phyloP scores from a whole-genome alignment of 73 alveolate species.

The Stentor roeselii region DNA sequence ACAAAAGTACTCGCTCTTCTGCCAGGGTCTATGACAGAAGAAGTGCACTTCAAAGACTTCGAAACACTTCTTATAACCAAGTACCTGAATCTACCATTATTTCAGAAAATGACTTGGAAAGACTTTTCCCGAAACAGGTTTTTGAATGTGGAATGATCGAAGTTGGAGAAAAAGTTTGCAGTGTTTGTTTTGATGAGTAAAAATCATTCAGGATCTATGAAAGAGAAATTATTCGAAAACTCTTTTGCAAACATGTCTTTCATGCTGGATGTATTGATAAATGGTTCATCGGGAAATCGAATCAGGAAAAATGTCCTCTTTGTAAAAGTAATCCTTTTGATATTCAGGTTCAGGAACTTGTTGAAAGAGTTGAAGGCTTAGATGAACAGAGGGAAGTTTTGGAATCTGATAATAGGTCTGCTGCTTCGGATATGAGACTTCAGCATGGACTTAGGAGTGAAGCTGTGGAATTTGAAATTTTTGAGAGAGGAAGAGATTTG shows the following conservation, averaged over 20 bases:
- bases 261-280: neutral
- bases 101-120: neutral
- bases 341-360: neutral
- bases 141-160: neutral
- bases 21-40: neutral
- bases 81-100: neutral
- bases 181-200: conserved; percentile 8
- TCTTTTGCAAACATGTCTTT: neutral
- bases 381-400: too few species aligned
- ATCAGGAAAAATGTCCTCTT: neutral
- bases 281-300: neutral
- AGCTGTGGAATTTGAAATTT: too few species aligned
- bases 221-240: neutral
- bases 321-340: neutral
- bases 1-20: neutral
- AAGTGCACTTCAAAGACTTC: neutral
- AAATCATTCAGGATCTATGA: neutral
- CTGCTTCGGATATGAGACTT: too few species aligned
- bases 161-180: neutral
- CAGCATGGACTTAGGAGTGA: too few species aligned
- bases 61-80: too few species aligned
- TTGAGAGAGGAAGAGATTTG: too few species aligned
- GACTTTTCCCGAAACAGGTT: neutral
- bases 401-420: too few species aligned
- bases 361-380: neutral